phyloP scores from a whole-genome alignment of 2,329 filamentous ascomycete genomes.

The Coniochaeta prunicola region DNA sequence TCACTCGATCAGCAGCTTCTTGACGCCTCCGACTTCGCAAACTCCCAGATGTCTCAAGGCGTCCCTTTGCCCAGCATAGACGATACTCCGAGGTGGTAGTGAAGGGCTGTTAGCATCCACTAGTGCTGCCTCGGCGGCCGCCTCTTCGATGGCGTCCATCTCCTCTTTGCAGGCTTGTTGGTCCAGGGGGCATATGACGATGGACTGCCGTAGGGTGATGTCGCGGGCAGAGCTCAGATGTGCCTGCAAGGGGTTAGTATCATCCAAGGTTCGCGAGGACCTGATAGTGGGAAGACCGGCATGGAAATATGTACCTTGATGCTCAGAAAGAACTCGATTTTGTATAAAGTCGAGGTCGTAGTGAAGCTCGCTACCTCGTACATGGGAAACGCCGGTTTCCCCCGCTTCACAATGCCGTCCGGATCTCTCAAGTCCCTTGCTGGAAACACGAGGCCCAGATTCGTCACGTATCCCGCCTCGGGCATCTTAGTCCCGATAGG shows the following conservation, averaged over 20 bases:
- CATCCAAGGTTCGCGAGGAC: neutral
- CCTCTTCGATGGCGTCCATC: slow-evolving; percentile 96
- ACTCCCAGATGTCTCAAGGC: slow-evolving; percentile 54
- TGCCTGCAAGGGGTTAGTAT: slow-evolving; percentile 48
- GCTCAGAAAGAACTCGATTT: slow-evolving; percentile 93
- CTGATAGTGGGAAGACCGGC: neutral
- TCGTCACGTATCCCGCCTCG: slow-evolving; percentile 87
- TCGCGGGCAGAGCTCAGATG: slow-evolving; percentile 82
- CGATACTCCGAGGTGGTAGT: slow-evolving; percentile 78
- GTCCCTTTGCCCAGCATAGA: slow-evolving; percentile 67
- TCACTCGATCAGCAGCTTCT: slow-evolving; percentile 59
- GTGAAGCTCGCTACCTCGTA: slow-evolving; percentile 89
- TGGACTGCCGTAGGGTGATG: slow-evolving; percentile 81
- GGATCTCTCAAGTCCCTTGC: slow-evolving; percentile 79
- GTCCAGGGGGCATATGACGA: slow-evolving; percentile 92
- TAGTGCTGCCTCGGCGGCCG: slow-evolving; percentile 83
- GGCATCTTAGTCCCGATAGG: slow-evolving; percentile 77
- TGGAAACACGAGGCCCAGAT: slow-evolving; percentile 84
- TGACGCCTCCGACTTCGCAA: slow-evolving; percentile 56
- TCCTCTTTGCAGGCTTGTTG: slow-evolving; percentile 95
- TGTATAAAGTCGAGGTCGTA: slow-evolving; percentile 88
- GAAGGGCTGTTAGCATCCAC: slow-evolving; percentile 88
- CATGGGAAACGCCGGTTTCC: slow-evolving; percentile 80
- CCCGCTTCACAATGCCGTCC: slow-evolving; percentile 80
- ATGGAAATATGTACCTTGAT: slow-evolving; percentile 64